Evolutionary conservation across 2,329 filamentous ascomycete species (phyloP).

Genomic region (Aureobasidium namibiae): DNA sequence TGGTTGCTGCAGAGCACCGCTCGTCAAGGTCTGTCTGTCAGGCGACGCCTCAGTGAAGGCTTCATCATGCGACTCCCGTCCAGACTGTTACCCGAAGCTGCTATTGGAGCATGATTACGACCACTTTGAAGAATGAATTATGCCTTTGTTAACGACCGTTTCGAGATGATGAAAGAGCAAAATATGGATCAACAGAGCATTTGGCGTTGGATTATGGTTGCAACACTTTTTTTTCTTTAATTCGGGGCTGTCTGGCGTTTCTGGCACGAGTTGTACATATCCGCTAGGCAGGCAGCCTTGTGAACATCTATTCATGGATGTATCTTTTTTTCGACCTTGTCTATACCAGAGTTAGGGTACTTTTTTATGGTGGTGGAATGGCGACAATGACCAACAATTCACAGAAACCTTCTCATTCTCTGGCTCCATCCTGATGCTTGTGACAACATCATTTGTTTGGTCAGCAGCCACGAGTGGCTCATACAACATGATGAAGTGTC

Average conservation of each 20-base stretch:
- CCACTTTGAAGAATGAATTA: not conserved
- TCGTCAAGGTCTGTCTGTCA: slow-evolving; percentile 20
- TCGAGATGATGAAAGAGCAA: not conserved
- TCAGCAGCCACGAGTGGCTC: slow-evolving; percentile 8
- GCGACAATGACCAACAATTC: not conserved
- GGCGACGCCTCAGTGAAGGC: slow-evolving; percentile 21
- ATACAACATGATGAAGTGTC: not conserved
- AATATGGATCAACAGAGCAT: not conserved
- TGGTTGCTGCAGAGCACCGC: slow-evolving; percentile 28
- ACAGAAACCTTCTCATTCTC: not conserved
- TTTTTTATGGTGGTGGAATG: not conserved
- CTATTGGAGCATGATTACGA: slow-evolving; percentile 8
- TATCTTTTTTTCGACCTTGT: not conserved
- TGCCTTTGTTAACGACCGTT: not conserved
- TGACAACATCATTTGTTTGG: not conserved
- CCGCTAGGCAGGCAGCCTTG: not conserved
- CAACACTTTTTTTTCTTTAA: not conserved
- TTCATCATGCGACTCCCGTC: slow-evolving; percentile 25
- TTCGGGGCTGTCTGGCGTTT: not conserved
- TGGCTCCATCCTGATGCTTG: not conserved
- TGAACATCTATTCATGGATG: not conserved
- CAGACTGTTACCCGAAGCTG: slow-evolving; percentile 10
- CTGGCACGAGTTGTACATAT: slow-evolving; percentile 8
- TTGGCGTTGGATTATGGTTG: slow-evolving; percentile 1
- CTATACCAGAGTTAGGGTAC: not conserved